Base-by-base conservation (phyloP, 2,329 filamentous ascomycete genomes). In the Neurospora sp. region DNA sequence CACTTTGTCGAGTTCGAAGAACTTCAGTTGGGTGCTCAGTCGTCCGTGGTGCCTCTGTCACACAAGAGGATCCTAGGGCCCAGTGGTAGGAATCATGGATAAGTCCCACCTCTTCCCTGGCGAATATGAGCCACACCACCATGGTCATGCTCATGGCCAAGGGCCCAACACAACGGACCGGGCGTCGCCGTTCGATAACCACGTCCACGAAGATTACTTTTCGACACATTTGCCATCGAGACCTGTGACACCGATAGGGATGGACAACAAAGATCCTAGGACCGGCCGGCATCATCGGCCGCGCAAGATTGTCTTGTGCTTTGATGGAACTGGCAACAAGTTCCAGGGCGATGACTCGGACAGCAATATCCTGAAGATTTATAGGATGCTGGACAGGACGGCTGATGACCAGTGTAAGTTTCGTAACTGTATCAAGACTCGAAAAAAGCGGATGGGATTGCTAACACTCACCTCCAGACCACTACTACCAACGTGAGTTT, bases 301-400 rank as follows among this genome's bases (percentile, higher is more conserved):
- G 0, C 75, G 78, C 23, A 89, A 88, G 75, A 82, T 89, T 15
- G 82, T 89, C 10, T 79, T 90, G 0, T 89, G 87, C 74, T 89
- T 90, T 69, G 87, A 89, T 68, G 87, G 87, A 5, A 89, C 87
- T 0, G 87, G 87, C 0, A 89, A 89, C 74, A 89, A 88, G 72
- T 89, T 89, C 71, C 83, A 86, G 62, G 87, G 87, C 10, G 86
- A 89, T 68, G 87, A 88, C 13, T 87, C 84, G 58, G 87, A 89
- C 73, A 88, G 85, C 76, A 89, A 89, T 69, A 89, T 92, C 74
- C 80, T 92, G 71, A 91, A 91, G 76, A 90, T 92, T 11, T 91
- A 90, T 73, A 84, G 89, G 43, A 90, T 91, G 84, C 80, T 92
- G 1, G 89, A 92, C 73, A 84, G 89, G 5, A 86, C 85, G 7